A percentile compares a stretch with the other conserved stretches of the same genome.
These are phyloP conservation scores for Peronosclerospora sorghi DNA, from an alignment of 352 stramenopile species.

Conservation along the genomic window DNA sequence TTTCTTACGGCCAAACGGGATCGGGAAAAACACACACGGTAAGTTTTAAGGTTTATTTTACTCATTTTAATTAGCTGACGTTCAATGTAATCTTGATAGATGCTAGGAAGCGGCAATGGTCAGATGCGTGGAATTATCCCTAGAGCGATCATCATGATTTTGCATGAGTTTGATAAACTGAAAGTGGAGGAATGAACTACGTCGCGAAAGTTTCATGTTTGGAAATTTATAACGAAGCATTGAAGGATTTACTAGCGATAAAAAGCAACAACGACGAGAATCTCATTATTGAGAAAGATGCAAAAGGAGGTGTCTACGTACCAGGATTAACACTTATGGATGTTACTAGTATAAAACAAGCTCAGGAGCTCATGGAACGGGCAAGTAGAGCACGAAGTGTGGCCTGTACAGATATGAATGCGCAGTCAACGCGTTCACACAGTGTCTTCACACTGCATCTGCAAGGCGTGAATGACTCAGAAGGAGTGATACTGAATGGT, in stretches of 20 bases:
- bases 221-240: slow-evolving; percentile 99
- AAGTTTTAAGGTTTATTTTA: slow-evolving; percentile 1
- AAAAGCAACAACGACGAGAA: too few relatives aligned
- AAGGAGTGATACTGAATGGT: slow-evolving; percentile 52
- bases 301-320: slow-evolving; percentile 16
- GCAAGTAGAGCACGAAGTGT: slow-evolving; percentile 57
- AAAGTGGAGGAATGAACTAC: slow-evolving; percentile 88
- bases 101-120: slow-evolving; percentile 93
- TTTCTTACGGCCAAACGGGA: slow-evolving; percentile 92
- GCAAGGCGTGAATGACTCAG: slow-evolving; percentile 71
- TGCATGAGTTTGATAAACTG: slow-evolving; percentile 43
- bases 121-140: slow-evolving; percentile 97
- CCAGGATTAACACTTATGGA: slow-evolving; percentile 46
- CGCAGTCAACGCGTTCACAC: slow-evolving; percentile 66
- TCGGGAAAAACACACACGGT: slow-evolving; percentile 92
- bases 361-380: slow-evolving; percentile 70
- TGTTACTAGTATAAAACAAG: slow-evolving; percentile 43
- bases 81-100: slow-evolving; percentile 33
- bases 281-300: too few relatives aligned
- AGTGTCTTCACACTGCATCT: slow-evolving; percentile 75
- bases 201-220: slow-evolving; percentile 94
- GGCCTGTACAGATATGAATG: slow-evolving; percentile 92
- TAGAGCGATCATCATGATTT: slow-evolving; percentile 93
- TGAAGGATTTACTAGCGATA: slow-evolving; percentile 90
- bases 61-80: slow-evolving; percentile 1